A percentile compares a stretch with the other conserved stretches of the same genome.
phyloP scores from a whole-genome alignment of 495 filamentous ascomycete genomes.

The Pyrenopolyporus hunteri region DNA sequence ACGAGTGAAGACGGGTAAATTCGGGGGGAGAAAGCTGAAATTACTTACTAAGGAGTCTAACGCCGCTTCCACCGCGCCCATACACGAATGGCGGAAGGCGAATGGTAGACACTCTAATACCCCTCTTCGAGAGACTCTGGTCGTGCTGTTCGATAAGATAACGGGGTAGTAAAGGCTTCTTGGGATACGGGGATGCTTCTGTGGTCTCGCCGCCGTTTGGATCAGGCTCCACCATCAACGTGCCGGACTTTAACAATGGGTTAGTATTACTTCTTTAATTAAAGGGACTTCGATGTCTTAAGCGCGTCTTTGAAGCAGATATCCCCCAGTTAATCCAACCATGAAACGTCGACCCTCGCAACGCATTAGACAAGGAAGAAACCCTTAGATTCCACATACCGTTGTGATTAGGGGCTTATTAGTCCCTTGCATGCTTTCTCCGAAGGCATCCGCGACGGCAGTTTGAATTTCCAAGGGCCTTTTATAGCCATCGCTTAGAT shows the following conservation, averaged over 20 bases:
- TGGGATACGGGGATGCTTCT: conserved; percentile 38
- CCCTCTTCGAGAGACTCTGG: conserved; percentile 32
- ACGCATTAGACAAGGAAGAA: too few species aligned
- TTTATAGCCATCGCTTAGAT: conserved; percentile 36
- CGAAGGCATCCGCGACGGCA: conserved; percentile 46
- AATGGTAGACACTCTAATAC: conserved; percentile 43
- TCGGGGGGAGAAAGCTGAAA: neutral
- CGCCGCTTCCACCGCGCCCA: conserved; percentile 48
- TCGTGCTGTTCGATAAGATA: conserved; percentile 34
- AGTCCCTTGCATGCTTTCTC: conserved; percentile 37
- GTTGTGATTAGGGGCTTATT: conserved; percentile 46
- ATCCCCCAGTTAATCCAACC: too few species aligned
- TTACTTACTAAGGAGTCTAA: conserved; percentile 38
- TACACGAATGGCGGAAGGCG: conserved; percentile 52
- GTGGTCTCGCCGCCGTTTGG: conserved; percentile 44
- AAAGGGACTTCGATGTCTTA: too few species aligned
- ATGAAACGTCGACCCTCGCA: too few species aligned
- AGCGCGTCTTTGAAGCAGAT: too few species aligned
- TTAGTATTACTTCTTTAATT: too few species aligned
- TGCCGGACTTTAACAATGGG: too few species aligned
- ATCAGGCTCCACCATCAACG: conserved; percentile 40
- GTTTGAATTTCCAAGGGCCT: conserved; percentile 36
- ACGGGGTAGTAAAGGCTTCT: conserved; percentile 38
- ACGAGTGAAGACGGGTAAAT: neutral
- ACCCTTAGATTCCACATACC: too few species aligned